Base-by-base conservation (phyloP, 441 rosid species). In the Erodium moschatum region DNA sequence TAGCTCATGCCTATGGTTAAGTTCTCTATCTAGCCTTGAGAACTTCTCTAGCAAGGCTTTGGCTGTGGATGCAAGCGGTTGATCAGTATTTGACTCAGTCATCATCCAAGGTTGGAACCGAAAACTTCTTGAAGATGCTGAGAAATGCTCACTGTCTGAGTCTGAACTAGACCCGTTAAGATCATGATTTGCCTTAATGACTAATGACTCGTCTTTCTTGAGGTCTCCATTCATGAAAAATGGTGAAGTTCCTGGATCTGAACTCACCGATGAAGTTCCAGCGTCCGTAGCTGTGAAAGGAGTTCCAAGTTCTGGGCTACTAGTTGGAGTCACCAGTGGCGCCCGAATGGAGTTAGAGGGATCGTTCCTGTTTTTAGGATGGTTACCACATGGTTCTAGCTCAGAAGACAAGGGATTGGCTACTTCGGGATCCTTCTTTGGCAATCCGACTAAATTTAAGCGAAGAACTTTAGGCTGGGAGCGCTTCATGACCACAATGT, bases 301-400 rank as follows among this genome's bases (percentile, higher is more conserved):
- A 65, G 99, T 88, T 77, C 96, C 94, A 5, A 83, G 85, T 82
- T 94, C 97, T 15, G 99, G 99, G 83, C 97, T 91, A 67, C 96
- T 90, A 3, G 88, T 85, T 67, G 99, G 96, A 73, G 99, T 91
- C 54, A 89, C 97, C 71, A 81, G 85, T 1, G 90, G 92, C 65
- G 91, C 99, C 71, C 86, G 75, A 18, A 83, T 82, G 69, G 89
- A 83, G 77, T 74, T 83, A 42, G 70, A 70, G 48, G 81, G 80
- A 67, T 75, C 81, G 69, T 73, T 79, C 61, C 27, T 24, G 27
- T 76, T 80, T 70, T 81, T 75, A 20, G 79, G 8, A 54, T 74
- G 70, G 56, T 80, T 78, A n/a, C 80, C 82, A 67, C 87, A 83
- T 72, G 79, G 58, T 73, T 80, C 81, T 50, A 40, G 71, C 64